Percentiles rank a stretch among this genome's conserved stretches.
Evolutionary conservation across 2,329 filamentous ascomycete species (phyloP).

Genomic region (Ceratocystis lukuohia): DNA sequence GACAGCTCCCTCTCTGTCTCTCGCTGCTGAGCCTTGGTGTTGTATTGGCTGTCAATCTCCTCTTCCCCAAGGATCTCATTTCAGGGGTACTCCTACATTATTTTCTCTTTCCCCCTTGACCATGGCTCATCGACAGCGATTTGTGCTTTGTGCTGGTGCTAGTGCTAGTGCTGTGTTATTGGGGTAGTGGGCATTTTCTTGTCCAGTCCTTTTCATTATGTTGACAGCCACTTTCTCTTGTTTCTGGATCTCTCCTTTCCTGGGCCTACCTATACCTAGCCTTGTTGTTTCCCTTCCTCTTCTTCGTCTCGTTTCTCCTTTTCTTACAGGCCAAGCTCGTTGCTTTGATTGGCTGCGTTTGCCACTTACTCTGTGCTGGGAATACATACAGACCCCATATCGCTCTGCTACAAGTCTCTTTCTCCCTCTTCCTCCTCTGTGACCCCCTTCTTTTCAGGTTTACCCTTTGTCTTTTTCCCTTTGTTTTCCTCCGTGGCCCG

Average conservation of each 20-base stretch:
- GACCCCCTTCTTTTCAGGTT: background rate
- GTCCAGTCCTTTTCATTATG: background rate
- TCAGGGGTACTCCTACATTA: conserved; percentile 3
- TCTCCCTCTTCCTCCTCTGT: conserved; percentile 9
- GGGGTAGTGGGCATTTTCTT: background rate
- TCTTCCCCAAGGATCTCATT: background rate
- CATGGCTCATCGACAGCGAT: background rate
- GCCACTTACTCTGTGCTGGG: background rate
- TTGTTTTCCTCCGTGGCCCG: background rate
- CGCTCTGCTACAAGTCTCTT: background rate
- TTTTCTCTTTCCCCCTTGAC: conserved; percentile 3
- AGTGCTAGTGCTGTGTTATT: background rate
- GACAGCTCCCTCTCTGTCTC: background rate
- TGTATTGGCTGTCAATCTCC: background rate
- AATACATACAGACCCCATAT: background rate
- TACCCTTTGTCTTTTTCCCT: background rate
- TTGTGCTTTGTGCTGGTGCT: background rate
- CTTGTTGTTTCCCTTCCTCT: background rate
- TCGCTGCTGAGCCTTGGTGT: background rate
- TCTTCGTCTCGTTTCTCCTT: conserved; percentile 7
- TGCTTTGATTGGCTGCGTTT: background rate
- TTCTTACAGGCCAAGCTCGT: background rate
- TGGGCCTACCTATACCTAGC: conserved; percentile 7
- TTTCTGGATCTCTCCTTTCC: conserved; percentile 7
- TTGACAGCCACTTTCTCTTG: conserved; percentile 8